These are phyloP conservation scores for Naganishia albida DNA, from an alignment of 1,284 basidiomycete species.

Conservation along the genomic window DNA sequence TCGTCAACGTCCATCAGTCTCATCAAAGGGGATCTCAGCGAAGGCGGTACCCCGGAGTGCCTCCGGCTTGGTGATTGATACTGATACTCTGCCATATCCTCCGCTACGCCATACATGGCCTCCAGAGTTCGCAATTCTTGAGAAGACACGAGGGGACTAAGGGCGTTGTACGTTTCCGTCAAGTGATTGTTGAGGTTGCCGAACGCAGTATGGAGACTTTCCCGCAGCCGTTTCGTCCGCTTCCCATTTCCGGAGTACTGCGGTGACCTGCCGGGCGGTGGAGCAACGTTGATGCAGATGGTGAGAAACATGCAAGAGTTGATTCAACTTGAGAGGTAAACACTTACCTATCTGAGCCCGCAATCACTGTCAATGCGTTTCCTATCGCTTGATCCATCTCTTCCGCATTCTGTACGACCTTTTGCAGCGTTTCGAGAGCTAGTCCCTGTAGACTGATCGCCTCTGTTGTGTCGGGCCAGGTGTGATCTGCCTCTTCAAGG, in stretches of 20 bases:
- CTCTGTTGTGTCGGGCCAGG: background rate
- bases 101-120: conserved; percentile 11
- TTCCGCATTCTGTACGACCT: conserved; percentile 16
- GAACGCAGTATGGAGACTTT: conserved; percentile 14
- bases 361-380: conserved; percentile 16
- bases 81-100: background rate
- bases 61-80: background rate
- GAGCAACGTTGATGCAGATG: no score
- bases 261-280: background rate
- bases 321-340: background rate
- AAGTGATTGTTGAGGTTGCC: conserved; percentile 11
- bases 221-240: conserved; percentile 20
- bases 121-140: conserved; percentile 20
- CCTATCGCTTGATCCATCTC: conserved; percentile 26
- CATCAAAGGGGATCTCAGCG: background rate
- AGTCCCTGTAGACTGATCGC: conserved; percentile 18
- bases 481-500: no score
- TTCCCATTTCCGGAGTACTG: background rate
- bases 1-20: background rate
- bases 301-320: background rate
- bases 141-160: conserved; percentile 19
- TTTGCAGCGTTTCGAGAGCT: conserved; percentile 19
- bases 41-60: background rate
- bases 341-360: conserved; percentile 13
- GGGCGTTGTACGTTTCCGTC: conserved; percentile 11